A percentile compares a stretch with the other conserved stretches of the same genome.
phyloP scores from a whole-genome alignment of 192 early-diverging fungal genomes.

The Thoreauomyces humboldtii region DNA sequence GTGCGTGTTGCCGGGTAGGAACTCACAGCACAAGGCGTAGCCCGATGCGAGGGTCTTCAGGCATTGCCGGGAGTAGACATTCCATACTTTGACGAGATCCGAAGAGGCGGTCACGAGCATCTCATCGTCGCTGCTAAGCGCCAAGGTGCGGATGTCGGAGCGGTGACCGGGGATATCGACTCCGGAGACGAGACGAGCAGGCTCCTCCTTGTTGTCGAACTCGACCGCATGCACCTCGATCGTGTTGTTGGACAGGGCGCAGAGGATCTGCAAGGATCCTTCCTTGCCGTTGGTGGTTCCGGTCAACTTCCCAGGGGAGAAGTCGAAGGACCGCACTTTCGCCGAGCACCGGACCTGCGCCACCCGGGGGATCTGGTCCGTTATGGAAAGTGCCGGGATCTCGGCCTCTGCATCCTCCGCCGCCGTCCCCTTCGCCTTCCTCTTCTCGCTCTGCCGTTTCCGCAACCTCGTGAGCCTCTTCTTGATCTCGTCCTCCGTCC shows the following conservation, averaged over 20 bases:
- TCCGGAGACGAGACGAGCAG: slow-evolving; percentile 60
- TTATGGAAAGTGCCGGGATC: slow-evolving; percentile 51
- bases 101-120: slow-evolving; percentile 80
- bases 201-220: slow-evolving; percentile 62
- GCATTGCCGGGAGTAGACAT: slow-evolving; percentile 74
- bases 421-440: slow-evolving; percentile 2
- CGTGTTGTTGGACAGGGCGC: slow-evolving; percentile 78
- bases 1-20: slow-evolving; percentile 87
- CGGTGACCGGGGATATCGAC: slow-evolving; percentile 89
- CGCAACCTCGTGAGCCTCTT: slow-evolving; percentile 79
- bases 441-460: slow-evolving; percentile 72
- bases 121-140: slow-evolving; percentile 87
- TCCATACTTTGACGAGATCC: slow-evolving; percentile 88
- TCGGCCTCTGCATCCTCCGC: slow-evolving; percentile 42
- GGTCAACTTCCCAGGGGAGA: slow-evolving; percentile 42
- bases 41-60: slow-evolving; percentile 89
- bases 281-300: slow-evolving; percentile 31
- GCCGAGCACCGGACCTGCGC: slow-evolving; percentile 70
- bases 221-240: slow-evolving; percentile 74
- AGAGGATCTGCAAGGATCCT: slow-evolving; percentile 55
- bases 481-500: slow-evolving; percentile 73
- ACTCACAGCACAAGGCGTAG: slow-evolving; percentile 86
- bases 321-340: slow-evolving; percentile 81
- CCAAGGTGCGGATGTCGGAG: slow-evolving; percentile 82
- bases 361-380: slow-evolving; percentile 75